Conservation (phyloP, 345 rosid genomes). For the Anacardium occidentale region DNA sequence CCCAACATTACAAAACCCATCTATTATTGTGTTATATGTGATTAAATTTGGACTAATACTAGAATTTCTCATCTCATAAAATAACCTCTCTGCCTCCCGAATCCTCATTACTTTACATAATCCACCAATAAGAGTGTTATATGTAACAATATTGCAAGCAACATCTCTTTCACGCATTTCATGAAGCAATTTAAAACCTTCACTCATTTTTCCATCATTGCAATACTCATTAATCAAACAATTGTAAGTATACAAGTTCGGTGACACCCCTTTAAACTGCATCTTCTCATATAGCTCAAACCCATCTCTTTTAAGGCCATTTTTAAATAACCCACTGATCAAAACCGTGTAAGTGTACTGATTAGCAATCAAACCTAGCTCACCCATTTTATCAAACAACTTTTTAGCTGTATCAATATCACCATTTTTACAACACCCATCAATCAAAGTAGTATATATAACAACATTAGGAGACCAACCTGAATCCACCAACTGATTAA, state of each 20-base stretch:
- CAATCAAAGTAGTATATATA: constrained; percentile 71
- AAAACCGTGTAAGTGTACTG: constrained; percentile 69
- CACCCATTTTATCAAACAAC: constrained; percentile 53
- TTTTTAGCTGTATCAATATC: constrained; percentile 49
- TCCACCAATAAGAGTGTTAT: constrained; percentile 59
- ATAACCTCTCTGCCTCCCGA: constrained; percentile 49
- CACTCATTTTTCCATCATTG: constrained; percentile 37
- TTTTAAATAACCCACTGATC: constrained; percentile 65
- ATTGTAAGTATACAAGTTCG: constrained; percentile 58
- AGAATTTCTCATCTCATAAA: constrained; percentile 41
- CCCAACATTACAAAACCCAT: constrained; percentile 52
- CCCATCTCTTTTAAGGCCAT: constrained; percentile 55
- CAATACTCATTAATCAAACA: constrained; percentile 55
- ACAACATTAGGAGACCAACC: constrained; percentile 59
- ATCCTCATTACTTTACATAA: constrained; percentile 46
- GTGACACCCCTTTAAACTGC: constrained; percentile 52
- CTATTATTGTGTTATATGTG: constrained; percentile 62
- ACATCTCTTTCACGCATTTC: constrained; percentile 75
- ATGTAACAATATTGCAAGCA: constrained; percentile 54
- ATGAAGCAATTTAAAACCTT: constrained; percentile 59
- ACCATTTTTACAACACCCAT: constrained; percentile 75
- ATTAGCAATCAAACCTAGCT: constrained; percentile 60
- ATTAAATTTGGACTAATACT: constrained; percentile 56
- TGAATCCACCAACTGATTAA: constrained; percentile 44
- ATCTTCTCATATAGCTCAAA: constrained; percentile 60